Conservation (phyloP, 148 eudicot species). For the Diospyros kaki region DNA sequence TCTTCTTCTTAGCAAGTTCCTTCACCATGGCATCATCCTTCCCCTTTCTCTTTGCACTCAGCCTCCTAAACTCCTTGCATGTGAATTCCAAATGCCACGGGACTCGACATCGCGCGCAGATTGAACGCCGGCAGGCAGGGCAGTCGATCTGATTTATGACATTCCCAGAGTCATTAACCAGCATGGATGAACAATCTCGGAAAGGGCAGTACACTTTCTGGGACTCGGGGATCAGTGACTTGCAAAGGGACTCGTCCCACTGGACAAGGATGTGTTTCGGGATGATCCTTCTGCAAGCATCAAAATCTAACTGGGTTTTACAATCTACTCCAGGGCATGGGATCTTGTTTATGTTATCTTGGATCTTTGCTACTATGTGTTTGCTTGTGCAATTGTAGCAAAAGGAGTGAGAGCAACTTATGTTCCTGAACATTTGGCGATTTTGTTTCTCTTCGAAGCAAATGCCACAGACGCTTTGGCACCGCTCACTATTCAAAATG, state of each 20-base stretch:
- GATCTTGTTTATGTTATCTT: conserved; percentile 14
- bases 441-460: conserved; percentile 30
- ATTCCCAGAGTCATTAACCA: conserved; percentile 22
- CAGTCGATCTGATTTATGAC: conserved; percentile 8
- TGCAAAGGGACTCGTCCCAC: conserved; percentile 34
- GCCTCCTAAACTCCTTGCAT: conserved; percentile 26
- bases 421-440: conserved; percentile 27
- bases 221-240: conserved; percentile 25
- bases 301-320: conserved; percentile 17
- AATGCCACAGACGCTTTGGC: conserved; percentile 22
- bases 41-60: conserved; percentile 31
- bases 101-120: conserved; percentile 28
- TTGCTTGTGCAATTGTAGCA: conserved; percentile 31
- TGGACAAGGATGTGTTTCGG: conserved; percentile 13
- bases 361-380: conserved; percentile 26
- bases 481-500: not conserved
- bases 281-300: conserved; percentile 19
- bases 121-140: conserved; percentile 18
- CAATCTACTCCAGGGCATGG: conserved; percentile 31
- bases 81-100: conserved; percentile 31
- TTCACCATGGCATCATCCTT: conserved; percentile 46
- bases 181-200: conserved; percentile 32
- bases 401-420: conserved; percentile 30
- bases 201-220: conserved; percentile 40
- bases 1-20: conserved; percentile 49